phyloP scores from a whole-genome alignment of 1,139 yeast species.

The Candida gigantensis region DNA sequence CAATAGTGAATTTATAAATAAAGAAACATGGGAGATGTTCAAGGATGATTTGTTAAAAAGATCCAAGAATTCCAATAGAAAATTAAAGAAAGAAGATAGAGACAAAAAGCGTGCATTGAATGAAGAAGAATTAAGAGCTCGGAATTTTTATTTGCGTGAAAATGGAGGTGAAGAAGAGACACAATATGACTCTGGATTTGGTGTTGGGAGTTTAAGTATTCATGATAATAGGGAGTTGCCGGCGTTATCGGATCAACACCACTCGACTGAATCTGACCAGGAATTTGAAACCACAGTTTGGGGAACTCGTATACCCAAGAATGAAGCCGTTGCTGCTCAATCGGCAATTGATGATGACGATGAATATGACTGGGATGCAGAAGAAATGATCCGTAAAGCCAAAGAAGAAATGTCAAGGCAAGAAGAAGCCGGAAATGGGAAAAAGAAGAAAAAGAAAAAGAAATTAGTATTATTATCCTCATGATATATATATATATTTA shows the following conservation, averaged over 20 bases:
- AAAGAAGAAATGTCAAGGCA: constrained; percentile 45
- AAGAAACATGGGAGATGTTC: constrained; percentile 57
- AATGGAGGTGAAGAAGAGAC: constrained; percentile 35
- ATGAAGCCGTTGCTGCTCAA: constrained; percentile 22
- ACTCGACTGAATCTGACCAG: constrained; percentile 14
- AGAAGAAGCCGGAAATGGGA: constrained; percentile 24
- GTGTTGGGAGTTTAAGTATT: constrained; percentile 34
- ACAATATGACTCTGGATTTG: constrained; percentile 16
- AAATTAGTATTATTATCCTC: constrained; percentile 28
- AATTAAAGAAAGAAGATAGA: constrained; percentile 65
- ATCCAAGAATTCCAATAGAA: constrained; percentile 51
- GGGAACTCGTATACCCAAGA: constrained; percentile 58
- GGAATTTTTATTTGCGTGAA: constrained; percentile 59
- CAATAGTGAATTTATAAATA: constrained; percentile 40
- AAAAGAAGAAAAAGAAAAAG: constrained; percentile 45
- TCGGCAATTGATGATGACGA: constrained; percentile 21
- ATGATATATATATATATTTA: constrained; percentile 6
- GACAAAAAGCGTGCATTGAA: constrained; percentile 60
- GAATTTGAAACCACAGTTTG: constrained; percentile 51
- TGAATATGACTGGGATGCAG: constrained; percentile 46
- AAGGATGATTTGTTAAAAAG: constrained; percentile 63
- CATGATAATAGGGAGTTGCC: constrained; percentile 25
- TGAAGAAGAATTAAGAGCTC: constrained; percentile 59
- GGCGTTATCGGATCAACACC: constrained; percentile 9
- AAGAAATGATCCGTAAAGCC: constrained; percentile 52